Percentiles rank a stretch among this genome's conserved stretches.
These are phyloP conservation scores for Thraustotheca clavata DNA, from an alignment of 352 stramenopile genomes.

Conservation along the genomic window DNA sequence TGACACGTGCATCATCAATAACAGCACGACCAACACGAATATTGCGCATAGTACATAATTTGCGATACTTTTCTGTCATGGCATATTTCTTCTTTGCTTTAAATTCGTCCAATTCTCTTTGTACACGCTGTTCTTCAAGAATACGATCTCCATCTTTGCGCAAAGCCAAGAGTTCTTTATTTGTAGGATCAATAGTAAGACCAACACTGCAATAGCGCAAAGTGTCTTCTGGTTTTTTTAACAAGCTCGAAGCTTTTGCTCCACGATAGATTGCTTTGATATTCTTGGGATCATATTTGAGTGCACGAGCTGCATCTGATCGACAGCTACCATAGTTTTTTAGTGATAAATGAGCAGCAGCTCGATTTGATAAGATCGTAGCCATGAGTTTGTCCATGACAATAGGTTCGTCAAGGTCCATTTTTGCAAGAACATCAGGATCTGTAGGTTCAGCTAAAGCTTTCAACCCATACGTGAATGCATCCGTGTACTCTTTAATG, in stretches of 20 bases:
- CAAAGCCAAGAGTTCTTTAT: conserved; percentile 67
- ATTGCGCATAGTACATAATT: conserved; percentile 49
- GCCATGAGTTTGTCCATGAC: conserved; percentile 35
- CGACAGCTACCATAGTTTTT: conserved; percentile 81
- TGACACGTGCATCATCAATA: conserved; percentile 70
- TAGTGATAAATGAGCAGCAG: conserved; percentile 73
- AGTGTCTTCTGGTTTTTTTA: conserved; percentile 69
- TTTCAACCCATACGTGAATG: conserved; percentile 67
- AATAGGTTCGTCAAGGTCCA: conserved; percentile 45
- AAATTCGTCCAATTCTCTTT: conserved; percentile 53
- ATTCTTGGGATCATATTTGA: conserved; percentile 57
- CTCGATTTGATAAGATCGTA: conserved; percentile 74
- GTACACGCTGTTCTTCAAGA: conserved; percentile 39
- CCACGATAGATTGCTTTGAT: conserved; percentile 82
- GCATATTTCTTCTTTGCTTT: conserved; percentile 58
- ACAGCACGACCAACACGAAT: conserved; percentile 64
- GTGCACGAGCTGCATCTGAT: conserved; percentile 62
- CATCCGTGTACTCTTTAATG: conserved; percentile 73
- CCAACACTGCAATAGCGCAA: conserved; percentile 74
- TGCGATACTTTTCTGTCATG: conserved; percentile 68
- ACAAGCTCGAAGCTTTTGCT: conserved; percentile 69
- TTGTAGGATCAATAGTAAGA: conserved; percentile 59
- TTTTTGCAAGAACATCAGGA: conserved; percentile 41
- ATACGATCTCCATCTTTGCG: conserved; percentile 51
- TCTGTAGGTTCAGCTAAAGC: conserved; percentile 50